Percentiles rank a stretch among this genome's conserved stretches.
Evolutionary conservation across 805 yeast genomes (phyloP).

Genomic region (Lipomyces starkeyi): DNA sequence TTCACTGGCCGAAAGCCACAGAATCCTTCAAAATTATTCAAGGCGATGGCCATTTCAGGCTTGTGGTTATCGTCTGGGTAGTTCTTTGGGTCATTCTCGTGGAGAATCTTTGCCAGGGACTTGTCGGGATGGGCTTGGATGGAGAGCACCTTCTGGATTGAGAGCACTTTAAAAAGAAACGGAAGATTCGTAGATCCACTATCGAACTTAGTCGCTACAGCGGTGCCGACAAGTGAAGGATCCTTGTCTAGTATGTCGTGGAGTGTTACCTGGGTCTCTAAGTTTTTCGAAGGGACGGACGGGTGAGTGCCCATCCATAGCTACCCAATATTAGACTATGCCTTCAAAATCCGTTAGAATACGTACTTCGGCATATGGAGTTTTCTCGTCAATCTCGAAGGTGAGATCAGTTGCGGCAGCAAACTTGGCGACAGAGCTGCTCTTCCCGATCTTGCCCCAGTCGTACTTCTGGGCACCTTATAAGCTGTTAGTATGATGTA

Average conservation of each 20-base stretch:
- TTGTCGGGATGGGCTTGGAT: constrained; percentile 99
- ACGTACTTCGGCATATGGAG: constrained; percentile 84
- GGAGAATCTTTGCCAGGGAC: constrained; percentile 74
- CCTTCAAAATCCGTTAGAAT: neutral
- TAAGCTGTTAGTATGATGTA: neutral
- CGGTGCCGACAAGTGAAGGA: constrained; percentile 59
- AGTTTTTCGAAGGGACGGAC: constrained; percentile 76
- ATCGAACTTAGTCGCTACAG: constrained; percentile 64
- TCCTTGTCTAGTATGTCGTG: constrained; percentile 72
- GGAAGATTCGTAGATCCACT: constrained; percentile 77
- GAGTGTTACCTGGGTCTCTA: constrained; percentile 62
- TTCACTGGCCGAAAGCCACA: constrained; percentile 95
- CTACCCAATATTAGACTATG: constrained; percentile 24
- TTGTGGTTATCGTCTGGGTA: constrained; percentile 96
- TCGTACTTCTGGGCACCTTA: constrained; percentile 35
- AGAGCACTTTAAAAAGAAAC: constrained; percentile 89
- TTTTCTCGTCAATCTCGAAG: constrained; percentile 66
- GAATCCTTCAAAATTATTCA: constrained; percentile 94
- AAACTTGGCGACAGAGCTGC: constrained; percentile 88
- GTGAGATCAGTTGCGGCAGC: constrained; percentile 72
- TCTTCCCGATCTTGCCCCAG: constrained; percentile 69
- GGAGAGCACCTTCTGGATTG: constrained; percentile 73
- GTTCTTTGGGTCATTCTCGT: constrained; percentile 82
- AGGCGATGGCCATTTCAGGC: constrained; percentile 99
- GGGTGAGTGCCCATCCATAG: constrained; percentile 99